Conservation (phyloP, 2,329 filamentous ascomycete genomes). For the Ceratocystiopsis sp. region DNA sequence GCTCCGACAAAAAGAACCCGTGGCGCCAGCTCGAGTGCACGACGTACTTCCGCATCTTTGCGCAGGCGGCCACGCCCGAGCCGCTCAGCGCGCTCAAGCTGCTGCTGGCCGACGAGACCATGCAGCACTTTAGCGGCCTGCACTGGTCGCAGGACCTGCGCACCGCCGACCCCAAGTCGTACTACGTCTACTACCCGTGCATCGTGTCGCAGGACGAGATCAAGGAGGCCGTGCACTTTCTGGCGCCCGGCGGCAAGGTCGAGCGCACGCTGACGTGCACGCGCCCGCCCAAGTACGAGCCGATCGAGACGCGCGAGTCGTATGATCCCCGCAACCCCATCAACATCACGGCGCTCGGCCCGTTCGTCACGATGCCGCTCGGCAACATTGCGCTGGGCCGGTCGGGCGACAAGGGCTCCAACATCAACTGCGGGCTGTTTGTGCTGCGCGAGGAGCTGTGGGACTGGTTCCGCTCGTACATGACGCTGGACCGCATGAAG, state of each 20-base stretch:
- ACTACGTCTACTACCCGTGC: conserved; percentile 24
- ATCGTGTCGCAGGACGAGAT: conserved; percentile 13
- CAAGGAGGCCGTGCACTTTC: conserved; percentile 7
- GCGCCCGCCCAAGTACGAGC: conserved; percentile 13
- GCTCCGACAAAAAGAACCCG: conserved; percentile 15
- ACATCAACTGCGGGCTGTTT: conserved; percentile 18
- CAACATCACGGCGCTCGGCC: conserved; percentile 16
- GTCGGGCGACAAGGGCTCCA: conserved; percentile 18
- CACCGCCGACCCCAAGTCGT: conserved; percentile 19
- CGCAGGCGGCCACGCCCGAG: conserved; percentile 17
- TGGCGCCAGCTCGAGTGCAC: conserved; percentile 23
- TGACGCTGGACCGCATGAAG: conserved; percentile 20
- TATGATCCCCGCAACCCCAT: conserved; percentile 1
- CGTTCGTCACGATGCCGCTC: conserved; percentile 13
- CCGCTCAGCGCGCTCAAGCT: conserved; percentile 15
- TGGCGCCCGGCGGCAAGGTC: neutral
- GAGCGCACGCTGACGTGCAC: conserved; percentile 8
- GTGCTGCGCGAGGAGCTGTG: conserved; percentile 21
- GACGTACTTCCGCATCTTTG: conserved; percentile 27
- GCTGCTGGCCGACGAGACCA: conserved; percentile 16
- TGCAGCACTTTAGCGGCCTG: conserved; percentile 27
- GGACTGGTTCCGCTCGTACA: conserved; percentile 19
- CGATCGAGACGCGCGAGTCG: conserved; percentile 6
- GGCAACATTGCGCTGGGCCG: conserved; percentile 14
- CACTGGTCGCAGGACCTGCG: conserved; percentile 25